phyloP scores from a whole-genome alignment of 371 early-diverging fungal species.

The Apophysomyces ossiformis region DNA sequence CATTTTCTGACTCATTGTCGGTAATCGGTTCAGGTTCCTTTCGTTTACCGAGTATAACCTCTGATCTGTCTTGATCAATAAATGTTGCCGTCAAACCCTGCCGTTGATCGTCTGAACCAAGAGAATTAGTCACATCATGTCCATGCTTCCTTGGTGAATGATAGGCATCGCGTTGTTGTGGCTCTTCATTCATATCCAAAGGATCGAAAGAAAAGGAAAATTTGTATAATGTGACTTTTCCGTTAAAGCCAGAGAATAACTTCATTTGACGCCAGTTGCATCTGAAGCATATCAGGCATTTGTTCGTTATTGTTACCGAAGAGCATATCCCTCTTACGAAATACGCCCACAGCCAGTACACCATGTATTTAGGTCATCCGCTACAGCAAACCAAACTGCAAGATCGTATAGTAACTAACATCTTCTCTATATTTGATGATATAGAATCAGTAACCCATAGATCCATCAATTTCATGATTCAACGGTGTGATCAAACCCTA shows the following conservation, averaged over 20 bases:
- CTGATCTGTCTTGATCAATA: neutral
- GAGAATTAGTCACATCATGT: neutral
- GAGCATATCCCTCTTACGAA: too few relatives aligned
- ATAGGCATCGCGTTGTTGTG: neutral
- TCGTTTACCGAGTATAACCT: neutral
- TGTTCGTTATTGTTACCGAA: too few relatives aligned
- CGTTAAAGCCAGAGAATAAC: too few relatives aligned
- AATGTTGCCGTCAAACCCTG: neutral
- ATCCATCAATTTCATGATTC: too few relatives aligned
- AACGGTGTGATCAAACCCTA: too few relatives aligned
- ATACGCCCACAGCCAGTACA: too few relatives aligned
- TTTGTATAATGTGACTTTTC: neutral
- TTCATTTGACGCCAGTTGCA: neutral
- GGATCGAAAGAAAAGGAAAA: neutral
- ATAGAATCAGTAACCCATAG: too few relatives aligned
- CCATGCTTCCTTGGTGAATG: neutral
- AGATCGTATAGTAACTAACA: too few relatives aligned
- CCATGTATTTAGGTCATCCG: too few relatives aligned
- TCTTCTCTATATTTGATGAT: too few relatives aligned
- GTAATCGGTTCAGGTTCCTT: neutral
- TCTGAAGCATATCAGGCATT: neutral
- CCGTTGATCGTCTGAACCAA: neutral
- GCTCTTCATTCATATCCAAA: neutral
- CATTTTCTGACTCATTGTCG: neutral
- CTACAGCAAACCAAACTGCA: too few relatives aligned